Evolutionary conservation across 2,329 filamentous ascomycete species (phyloP), one percentile per base, ranked within the genome.

Genomic region (Sclerotinia nivalis): DNA sequence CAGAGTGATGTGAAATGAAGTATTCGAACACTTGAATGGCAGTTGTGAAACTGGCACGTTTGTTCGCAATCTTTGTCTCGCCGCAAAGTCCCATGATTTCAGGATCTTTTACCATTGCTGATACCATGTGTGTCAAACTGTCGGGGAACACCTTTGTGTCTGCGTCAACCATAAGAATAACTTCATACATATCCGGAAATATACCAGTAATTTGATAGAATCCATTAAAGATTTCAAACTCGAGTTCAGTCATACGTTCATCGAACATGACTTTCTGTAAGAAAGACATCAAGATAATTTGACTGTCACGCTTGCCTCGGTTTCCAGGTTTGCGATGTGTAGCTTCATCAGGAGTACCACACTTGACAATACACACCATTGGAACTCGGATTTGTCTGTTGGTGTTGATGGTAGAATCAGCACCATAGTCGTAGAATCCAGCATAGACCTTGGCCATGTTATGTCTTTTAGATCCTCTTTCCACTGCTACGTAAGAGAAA

Each of bases 231-330:
- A 99, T 98, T 79, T 99, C 96, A 78, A 93, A 99, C 80, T 99
- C 96, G 66, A 99, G 90, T 81, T 99, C 95, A 25, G 96, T 99
- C 96, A 99, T 99, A 72, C 96, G 92, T 82, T 99, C 96, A 80
- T 99, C 96, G 77, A 99, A 99, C 96, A 99, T 99, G 78, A 99
- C 96, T 84, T 99, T 99, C 80, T 99, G 96, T 75, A 99, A 84
- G 86, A 99, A 99, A 7, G 94, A 97, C 96, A 99, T 99, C 74
- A 99, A 86, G 76, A 99, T 96, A 78, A 99, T 97, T 81, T 99
- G 96, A 84, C 93, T 97, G 85, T 99, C 96, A 79, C 96, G 93
- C 86, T 99, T 99, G 81, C 96, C 96, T 82, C 96, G 89, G 82
- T 99, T 99, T 76, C 96, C 96, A 18, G 96, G 93, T 82, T 99